Conservation (phyloP, 768 basidiomycete genomes). For the Leccinum barrowsii region DNA sequence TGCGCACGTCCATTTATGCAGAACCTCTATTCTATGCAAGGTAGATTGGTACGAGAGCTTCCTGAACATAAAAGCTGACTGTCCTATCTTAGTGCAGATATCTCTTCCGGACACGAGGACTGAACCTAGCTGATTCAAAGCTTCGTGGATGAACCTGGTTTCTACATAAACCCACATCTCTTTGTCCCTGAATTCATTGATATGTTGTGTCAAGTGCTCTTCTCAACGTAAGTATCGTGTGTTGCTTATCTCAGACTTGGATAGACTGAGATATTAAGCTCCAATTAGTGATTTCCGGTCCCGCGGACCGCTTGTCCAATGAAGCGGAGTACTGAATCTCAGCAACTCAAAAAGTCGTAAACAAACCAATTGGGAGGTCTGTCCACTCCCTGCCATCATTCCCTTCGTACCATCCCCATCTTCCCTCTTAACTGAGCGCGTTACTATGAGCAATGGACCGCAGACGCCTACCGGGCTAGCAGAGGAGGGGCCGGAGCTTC, state of each 20-base stretch:
- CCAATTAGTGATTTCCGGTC: neutral
- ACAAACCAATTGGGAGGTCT: neutral
- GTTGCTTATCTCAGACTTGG: neutral
- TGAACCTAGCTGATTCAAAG: neutral
- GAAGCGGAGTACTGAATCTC: neutral
- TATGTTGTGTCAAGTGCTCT: neutral
- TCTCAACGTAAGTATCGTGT: neutral
- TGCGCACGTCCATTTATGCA: neutral
- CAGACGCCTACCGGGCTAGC: neutral
- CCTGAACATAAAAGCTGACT: neutral
- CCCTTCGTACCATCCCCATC: neutral
- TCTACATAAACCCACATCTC: neutral
- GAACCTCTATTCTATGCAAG: neutral
- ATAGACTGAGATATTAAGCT: neutral
- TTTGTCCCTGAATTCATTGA: neutral
- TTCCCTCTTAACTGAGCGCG: neutral
- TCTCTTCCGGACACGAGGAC: neutral
- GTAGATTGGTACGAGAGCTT: neutral
- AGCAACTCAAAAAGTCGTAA: neutral
- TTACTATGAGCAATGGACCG: neutral
- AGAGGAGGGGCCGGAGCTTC: slow-evolving; percentile 15
- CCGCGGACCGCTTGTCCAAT: neutral
- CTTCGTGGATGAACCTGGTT: neutral
- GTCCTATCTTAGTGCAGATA: neutral
- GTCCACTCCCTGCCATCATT: neutral